Evolutionary conservation across 805 yeast species (phyloP).

Genomic region (Yarrowia keelungensis): DNA sequence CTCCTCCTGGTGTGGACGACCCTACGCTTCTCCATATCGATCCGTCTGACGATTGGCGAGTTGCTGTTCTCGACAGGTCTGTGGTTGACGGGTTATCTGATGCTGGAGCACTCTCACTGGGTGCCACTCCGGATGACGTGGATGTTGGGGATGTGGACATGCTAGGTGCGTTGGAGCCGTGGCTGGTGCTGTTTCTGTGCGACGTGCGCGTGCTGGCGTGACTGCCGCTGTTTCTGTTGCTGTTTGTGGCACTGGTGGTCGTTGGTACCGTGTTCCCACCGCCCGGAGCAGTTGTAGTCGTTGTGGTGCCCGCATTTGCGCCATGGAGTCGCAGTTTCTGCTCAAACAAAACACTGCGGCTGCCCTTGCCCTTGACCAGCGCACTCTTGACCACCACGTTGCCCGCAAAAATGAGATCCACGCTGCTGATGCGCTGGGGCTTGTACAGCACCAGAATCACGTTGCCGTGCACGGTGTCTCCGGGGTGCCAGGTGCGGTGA

Average conservation of each 20-base stretch:
- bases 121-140: background rate
- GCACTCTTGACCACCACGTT: constrained; percentile 46
- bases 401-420: constrained; percentile 47
- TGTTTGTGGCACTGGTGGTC: background rate
- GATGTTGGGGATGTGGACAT: constrained; percentile 4
- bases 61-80: background rate
- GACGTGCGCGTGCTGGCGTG: background rate
- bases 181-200: background rate
- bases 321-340: constrained; percentile 41
- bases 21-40: constrained; percentile 11
- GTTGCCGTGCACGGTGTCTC: constrained; percentile 59
- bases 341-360: constrained; percentile 47
- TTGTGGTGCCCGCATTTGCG: background rate
- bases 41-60: constrained; percentile 5
- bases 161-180: background rate
- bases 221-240: background rate
- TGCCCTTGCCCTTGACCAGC: constrained; percentile 47
- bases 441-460: constrained; percentile 48
- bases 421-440: constrained; percentile 43
- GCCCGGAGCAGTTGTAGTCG: background rate
- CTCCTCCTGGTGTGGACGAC: background rate
- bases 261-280: no score
- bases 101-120: no score
- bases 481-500: constrained; percentile 79
- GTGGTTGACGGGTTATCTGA: background rate